phyloP scores from a whole-genome alignment of 2,329 filamentous ascomycete genomes.

The Seiridium unicorne region DNA sequence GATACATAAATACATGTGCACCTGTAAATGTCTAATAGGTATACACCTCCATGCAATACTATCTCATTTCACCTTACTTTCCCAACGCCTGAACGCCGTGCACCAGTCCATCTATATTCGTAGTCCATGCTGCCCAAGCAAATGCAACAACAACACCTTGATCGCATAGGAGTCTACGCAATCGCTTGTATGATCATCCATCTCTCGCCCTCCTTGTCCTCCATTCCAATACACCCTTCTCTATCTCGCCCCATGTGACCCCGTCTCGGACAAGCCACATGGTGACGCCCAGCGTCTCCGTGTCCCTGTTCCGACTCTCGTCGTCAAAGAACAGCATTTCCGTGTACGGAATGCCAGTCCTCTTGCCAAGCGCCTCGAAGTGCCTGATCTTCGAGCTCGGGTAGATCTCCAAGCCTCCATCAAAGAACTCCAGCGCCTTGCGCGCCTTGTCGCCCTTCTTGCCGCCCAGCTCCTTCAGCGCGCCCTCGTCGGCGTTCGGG shows the following conservation, averaged over 20 bases:
- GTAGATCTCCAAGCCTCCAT: slow-evolving; percentile 63
- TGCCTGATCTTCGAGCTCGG: slow-evolving; percentile 83
- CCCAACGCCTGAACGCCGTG: not conserved
- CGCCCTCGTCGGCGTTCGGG: slow-evolving; percentile 13
- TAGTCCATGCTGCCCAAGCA: too few species aligned
- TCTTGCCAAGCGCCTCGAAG: slow-evolving; percentile 70
- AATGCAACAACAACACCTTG: not conserved
- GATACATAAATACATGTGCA: not conserved
- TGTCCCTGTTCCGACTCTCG: slow-evolving; percentile 81
- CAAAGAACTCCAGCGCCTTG: slow-evolving; percentile 58
- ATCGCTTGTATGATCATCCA: not conserved
- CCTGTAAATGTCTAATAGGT: not conserved
- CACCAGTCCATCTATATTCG: not conserved
- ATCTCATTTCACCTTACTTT: not conserved
- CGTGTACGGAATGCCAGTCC: slow-evolving; percentile 68
- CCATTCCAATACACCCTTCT: slow-evolving; percentile 79
- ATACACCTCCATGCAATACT: not conserved
- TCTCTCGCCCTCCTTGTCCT: slow-evolving; percentile 58
- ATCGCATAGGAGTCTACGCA: not conserved
- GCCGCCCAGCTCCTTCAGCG: slow-evolving; percentile 7
- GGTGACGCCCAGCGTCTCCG: slow-evolving; percentile 73
- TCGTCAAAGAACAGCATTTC: slow-evolving; percentile 98
- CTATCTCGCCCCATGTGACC: slow-evolving; percentile 73
- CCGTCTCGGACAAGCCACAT: slow-evolving; percentile 83
- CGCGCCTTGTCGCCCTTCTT: slow-evolving; percentile 32